Percentiles rank a stretch among this genome's conserved stretches.
Evolutionary conservation across 176 grass and related monocot genomes (phyloP).

Genomic region (Aegilops sharonensis): DNA sequence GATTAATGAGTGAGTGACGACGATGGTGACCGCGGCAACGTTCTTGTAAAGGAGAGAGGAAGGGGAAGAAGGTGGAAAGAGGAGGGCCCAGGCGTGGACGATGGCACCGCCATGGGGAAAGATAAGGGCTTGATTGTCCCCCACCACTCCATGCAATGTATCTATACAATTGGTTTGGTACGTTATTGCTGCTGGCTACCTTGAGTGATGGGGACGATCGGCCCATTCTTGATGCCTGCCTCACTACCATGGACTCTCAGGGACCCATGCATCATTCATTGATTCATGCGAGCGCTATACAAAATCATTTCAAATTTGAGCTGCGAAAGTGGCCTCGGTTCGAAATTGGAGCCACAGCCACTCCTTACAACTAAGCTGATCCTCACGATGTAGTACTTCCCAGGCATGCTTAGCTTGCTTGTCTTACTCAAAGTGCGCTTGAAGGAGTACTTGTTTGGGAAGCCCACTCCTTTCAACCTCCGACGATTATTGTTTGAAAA

Average conservation of each 20-base stretch:
- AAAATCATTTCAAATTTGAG: not conserved
- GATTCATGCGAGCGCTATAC: not conserved
- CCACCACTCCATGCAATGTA: not conserved
- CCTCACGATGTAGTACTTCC: not conserved
- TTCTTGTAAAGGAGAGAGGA: not conserved
- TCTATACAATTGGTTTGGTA: too few species aligned
- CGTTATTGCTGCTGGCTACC: too few species aligned
- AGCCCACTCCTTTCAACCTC: not conserved
- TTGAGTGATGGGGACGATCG: too few species aligned
- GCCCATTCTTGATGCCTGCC: too few species aligned
- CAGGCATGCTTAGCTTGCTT: not conserved
- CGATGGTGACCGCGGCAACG: not conserved
- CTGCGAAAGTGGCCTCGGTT: not conserved
- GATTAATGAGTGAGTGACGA: constrained; percentile 1
- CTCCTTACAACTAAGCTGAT: not conserved
- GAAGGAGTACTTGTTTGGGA: not conserved
- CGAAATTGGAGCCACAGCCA: not conserved
- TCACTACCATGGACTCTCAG: too few species aligned
- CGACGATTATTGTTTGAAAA: not conserved
- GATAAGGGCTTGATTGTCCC: constrained; percentile 14
- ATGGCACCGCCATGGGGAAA: constrained; percentile 31
- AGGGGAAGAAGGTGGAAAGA: constrained; percentile 27
- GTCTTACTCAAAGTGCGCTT: not conserved
- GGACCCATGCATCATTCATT: too few species aligned
- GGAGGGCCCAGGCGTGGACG: constrained; percentile 19